Evolutionary conservation across 768 basidiomycete genomes (phyloP).

Genomic region (Dioszegia hungarica): DNA sequence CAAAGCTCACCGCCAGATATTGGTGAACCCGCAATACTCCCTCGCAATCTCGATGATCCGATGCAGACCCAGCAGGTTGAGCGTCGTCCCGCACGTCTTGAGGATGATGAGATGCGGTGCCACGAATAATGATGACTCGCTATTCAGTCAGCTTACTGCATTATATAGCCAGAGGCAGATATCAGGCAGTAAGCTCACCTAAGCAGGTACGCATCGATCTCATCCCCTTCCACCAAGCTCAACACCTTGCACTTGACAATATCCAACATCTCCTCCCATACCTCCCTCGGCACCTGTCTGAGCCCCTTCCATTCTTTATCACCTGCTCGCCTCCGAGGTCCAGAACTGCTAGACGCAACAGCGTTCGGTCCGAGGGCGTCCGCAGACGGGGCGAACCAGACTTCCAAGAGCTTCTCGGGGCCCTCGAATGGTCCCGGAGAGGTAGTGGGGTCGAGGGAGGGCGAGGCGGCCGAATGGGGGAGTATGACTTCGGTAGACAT

Average conservation of each 20-base stretch:
- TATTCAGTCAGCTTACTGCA: conserved; percentile 47
- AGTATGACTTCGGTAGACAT: conserved; percentile 3
- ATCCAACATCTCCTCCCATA: conserved; percentile 97
- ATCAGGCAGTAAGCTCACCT: conserved; percentile 60
- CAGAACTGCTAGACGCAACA: not conserved
- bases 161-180: not conserved
- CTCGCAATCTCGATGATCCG: conserved; percentile 88
- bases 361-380: conserved; percentile 54
- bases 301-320: conserved; percentile 61
- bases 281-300: conserved; percentile 63
- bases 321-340: conserved; percentile 32
- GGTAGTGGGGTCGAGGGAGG: not conserved
- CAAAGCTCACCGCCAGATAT: conserved; percentile 62
- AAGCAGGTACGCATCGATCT: conserved; percentile 90
- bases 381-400: conserved; percentile 88
- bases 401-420: conserved; percentile 89
- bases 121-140: conserved; percentile 95
- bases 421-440: conserved; percentile 68
- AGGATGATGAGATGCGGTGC: conserved; percentile 92
- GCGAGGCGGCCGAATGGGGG: not conserved
- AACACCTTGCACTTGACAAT: conserved; percentile 96
- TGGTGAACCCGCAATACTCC: conserved; percentile 50
- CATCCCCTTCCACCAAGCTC: conserved; percentile 78
- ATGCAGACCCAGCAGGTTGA: conserved; percentile 90
- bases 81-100: conserved; percentile 97